Evolutionary conservation across 208 protist genomes (phyloP), one percentile per base, ranked within the genome.

Genomic region (Acanthamoeba rhysodes): DNA sequence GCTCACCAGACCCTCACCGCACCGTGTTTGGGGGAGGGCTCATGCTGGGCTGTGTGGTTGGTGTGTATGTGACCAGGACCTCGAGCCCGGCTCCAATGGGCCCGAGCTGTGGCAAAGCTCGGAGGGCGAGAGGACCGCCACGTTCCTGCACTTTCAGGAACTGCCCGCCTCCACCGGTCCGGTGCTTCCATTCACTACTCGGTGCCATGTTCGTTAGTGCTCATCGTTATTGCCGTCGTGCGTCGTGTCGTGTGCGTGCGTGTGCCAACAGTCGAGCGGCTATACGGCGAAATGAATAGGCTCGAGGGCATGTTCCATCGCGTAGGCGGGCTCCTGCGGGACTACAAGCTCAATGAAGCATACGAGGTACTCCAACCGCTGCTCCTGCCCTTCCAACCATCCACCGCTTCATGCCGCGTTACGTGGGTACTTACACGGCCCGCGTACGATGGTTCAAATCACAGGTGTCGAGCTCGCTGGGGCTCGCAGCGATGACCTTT

Each of bases 261-360:
- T 10, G 27, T 0, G 53, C 53, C 16, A 22, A n/a, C 74, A 84
- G 74, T 84, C 9, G 74, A 53, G 74, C 74, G 74, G 34, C 74
- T 84, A 41, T 84, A 84, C 37, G 74, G 74, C 37, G 74, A 84
- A 16, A 84, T 84, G 74, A n/a, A 84, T 10, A 34, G 74, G 41
- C 74, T 84, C 41, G 34, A 45, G 45, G 74, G 74, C 41, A 24
- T 84, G 34, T 84, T 84, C 45, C 41, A 84, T 20, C 74, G 74
- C 20, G 53, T 84, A 24, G 74, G 74, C 6, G 74, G 34, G 22
- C 74, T 84, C 34, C 22, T 84, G 74, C 74, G 12, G 14, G 74
- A 84, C 16, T 84, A 84, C 74, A 84, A 84, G 74, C 74, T 84
- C 14, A 29, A n/a, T 1, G 41, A 84, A 27, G 74, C 74, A 16